Evolutionary conservation across 2,329 filamentous ascomycete species (phyloP).

Genomic region (Grosmannia serpens): DNA sequence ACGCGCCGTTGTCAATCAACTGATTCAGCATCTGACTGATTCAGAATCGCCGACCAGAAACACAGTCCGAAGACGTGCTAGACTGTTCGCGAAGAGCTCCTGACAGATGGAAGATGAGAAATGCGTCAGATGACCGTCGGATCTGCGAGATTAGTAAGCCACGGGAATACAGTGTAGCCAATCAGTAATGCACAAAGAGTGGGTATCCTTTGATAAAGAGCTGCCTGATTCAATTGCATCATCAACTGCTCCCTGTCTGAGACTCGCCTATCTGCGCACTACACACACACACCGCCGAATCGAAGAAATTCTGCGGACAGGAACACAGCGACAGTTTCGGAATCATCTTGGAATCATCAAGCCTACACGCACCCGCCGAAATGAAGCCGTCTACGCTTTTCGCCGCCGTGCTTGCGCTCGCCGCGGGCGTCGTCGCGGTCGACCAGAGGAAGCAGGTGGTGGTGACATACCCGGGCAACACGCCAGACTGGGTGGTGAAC

Average conservation of each 20-base stretch:
- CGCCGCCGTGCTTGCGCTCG: conserved; percentile 42
- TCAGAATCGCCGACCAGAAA: too few relatives aligned
- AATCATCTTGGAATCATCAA: background rate
- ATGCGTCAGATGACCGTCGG: too few relatives aligned
- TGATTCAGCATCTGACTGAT: too few relatives aligned
- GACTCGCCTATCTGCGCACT: background rate
- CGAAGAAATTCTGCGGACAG: background rate
- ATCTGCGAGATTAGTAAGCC: background rate
- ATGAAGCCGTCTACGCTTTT: conserved; percentile 55
- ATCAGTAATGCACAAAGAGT: background rate
- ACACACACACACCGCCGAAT: background rate
- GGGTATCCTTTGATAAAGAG: background rate
- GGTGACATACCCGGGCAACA: conserved; percentile 62
- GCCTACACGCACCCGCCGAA: background rate
- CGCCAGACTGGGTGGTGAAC: conserved; percentile 54
- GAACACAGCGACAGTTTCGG: background rate
- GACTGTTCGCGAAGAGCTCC: too few relatives aligned
- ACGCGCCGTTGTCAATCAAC: too few relatives aligned
- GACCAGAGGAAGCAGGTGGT: conserved; percentile 64
- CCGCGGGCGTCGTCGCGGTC: conserved; percentile 49
- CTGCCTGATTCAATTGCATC: background rate
- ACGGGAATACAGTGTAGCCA: background rate
- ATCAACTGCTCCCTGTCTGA: background rate
- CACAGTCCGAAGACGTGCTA: too few relatives aligned
- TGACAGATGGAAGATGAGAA: too few relatives aligned